Evolutionary conservation across 164 flowering plant species (phyloP), one percentile per base, ranked within the genome.

Genomic region (Vitis labrusca): DNA sequence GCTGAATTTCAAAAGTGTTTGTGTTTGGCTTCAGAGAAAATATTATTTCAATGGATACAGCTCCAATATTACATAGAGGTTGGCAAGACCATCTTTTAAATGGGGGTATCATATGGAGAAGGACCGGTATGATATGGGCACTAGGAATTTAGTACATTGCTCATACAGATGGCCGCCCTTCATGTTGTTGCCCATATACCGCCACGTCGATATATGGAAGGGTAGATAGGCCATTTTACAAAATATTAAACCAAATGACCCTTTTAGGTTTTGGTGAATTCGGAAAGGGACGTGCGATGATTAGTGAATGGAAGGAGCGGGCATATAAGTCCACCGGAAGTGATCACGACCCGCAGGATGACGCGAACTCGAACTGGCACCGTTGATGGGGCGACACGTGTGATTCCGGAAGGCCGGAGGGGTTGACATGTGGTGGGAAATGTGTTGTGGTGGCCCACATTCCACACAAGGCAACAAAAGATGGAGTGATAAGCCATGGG

Each of bases 331-430:
- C 27, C 2, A 23, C 27, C 27, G 27, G 27, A 23, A 23, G 27
- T 23, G 27, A 23, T 23, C 27, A 1, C 2, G 27, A 23, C 27
- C 27, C 27, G 27, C 2, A 1, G 27, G 76, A 66, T 66, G 81
- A 77, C 77, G 59, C 52, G 50, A 30, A 48, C 54, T 75, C 27
- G 56, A 70, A 44, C 54, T 0, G 17, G 47, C 63, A 23, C 82
- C 76, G 61, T 15, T 69, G 7, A 65, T 13, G 1, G 16, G 1
- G 0, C 16, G 86, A 81, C 85, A 79, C 83, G 82, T 80, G 80
- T 61, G 5, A 72, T 69, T 70, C 64, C 51, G 0, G 6, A 16
- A 12, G 9, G 60, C 2, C 32, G 6, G 67, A 52, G 47, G 14
- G 55, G 10, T 10, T 4, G 83, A 80, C 81, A 80, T 78, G 86